Conservation (phyloP, 1,284 basidiomycete species). For the Naganishia liquefaciens region DNA sequence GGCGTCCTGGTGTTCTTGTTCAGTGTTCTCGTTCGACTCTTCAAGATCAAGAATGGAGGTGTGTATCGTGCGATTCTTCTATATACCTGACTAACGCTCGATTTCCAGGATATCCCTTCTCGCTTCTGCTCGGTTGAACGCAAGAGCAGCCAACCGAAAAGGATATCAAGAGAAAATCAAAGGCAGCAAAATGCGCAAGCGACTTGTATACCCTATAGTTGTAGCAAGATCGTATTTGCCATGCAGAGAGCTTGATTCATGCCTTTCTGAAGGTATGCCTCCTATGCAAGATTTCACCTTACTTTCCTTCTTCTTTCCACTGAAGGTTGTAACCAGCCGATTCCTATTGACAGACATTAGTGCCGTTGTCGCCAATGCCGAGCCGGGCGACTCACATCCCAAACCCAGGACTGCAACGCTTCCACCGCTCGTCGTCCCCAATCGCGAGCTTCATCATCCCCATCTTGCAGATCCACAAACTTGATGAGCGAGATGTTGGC, state of each 20-base stretch:
- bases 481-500: conserved; percentile 63
- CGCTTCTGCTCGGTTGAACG: conserved; percentile 22
- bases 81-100: neutral
- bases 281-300: too few relatives aligned
- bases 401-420: conserved; percentile 66
- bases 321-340: conserved; percentile 31
- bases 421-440: conserved; percentile 74
- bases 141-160: too few relatives aligned
- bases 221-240: neutral
- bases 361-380: neutral
- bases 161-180: neutral
- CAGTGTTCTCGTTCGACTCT: conserved; percentile 83
- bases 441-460: conserved; percentile 57
- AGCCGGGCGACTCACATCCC: conserved; percentile 36
- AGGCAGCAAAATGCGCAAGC: neutral
- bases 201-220: neutral
- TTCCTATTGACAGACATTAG: conserved; percentile 14
- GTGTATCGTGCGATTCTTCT: conserved; percentile 38
- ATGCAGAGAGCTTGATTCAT: neutral
- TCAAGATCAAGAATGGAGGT: conserved; percentile 89
- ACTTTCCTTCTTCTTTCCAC: conserved; percentile 25
- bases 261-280: too few relatives aligned
- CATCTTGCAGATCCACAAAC: conserved; percentile 70
- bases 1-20: conserved; percentile 80
- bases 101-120: conserved; percentile 42